Evolutionary conservation across 441 rosid species (phyloP), one percentile per base, ranked within the genome.

Genomic region (Pelargonium fulgidum): DNA sequence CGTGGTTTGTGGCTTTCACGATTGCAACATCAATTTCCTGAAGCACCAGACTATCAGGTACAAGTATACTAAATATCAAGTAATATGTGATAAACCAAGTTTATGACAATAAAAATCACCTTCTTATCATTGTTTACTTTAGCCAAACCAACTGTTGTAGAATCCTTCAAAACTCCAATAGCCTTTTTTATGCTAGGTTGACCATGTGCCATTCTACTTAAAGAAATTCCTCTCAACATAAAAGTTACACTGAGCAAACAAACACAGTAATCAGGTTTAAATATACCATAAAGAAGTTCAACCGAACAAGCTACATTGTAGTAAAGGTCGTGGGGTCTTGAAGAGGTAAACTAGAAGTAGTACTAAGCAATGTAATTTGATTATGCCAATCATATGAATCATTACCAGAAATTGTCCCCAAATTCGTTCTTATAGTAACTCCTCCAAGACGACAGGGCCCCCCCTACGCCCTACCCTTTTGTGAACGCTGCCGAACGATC

Each of bases 1-100:
- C 80, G 66, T 80, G 86, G 62, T 70, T 80, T 2, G 84, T 85
- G 67, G 89, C 86, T 73, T 83, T 81, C 3, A 85, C 77, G 70
- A 82, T 80, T n/a, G 86, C 89, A 58, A 85, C 66, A 65, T 85
- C 83, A 48, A 83, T 24, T 11, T 9, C 72, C 85, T 82, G 64
- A 1, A 68, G 44, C 14, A 52, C 68, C 69, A 62, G 20, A 63
- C 22, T 14, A 54, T 66, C 73, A 54, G n/a, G 5, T 29, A 29
- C 24, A 3, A 73, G 22, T 22, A 14, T 13, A n/a, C 4, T 56
- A 33, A 48, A 58, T 11, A 45, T 68, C 24, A 56, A 54, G 20
- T 22, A 58, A 44, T 65, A 45, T 47, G 14, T 59, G n/a, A 48
- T 22, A 47, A 59, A 42, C 11, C 2, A 69, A 62, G 17, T 19